Evolutionary conservation across 805 yeast genomes (phyloP).

Genomic region (Ogataea nitratoaversa): DNA sequence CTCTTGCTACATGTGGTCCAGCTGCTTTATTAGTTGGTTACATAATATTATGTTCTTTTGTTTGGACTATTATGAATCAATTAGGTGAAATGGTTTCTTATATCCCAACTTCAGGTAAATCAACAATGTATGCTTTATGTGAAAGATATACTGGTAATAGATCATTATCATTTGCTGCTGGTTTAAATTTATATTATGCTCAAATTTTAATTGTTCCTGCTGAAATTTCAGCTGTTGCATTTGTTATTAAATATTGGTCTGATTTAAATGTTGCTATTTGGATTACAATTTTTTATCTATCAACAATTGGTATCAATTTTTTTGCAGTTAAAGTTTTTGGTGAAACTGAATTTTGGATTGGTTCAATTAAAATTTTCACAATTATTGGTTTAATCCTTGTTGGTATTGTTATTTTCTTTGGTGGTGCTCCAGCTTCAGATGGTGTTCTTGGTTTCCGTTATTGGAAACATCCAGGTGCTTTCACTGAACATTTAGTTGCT

Average conservation of each 20-base stretch:
- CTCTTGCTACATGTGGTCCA: conserved; percentile 31
- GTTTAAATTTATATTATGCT: conserved; percentile 44
- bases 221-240: conserved; percentile 63
- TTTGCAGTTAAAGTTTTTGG: conserved; percentile 47
- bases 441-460: conserved; percentile 43
- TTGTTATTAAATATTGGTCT: conserved; percentile 60
- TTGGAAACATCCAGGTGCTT: conserved; percentile 39
- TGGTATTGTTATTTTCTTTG: conserved; percentile 56
- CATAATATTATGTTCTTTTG: conserved; percentile 55
- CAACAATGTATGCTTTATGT: conserved; percentile 50
- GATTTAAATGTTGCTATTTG: conserved; percentile 56
- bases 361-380: conserved; percentile 58
- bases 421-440: conserved; percentile 54
- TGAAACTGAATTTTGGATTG: conserved; percentile 65
- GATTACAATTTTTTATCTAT: conserved; percentile 49
- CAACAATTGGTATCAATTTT: conserved; percentile 44
- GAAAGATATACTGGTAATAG: conserved; percentile 38
- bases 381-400: conserved; percentile 58
- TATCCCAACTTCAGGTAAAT: conserved; percentile 59
- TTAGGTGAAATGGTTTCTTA: conserved; percentile 68
- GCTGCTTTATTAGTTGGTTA: conserved; percentile 56
- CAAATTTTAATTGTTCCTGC: conserved; percentile 52
- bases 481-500: conserved; percentile 42
- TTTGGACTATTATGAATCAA: conserved; percentile 60
- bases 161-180: conserved; percentile 58